Base-by-base conservation (phyloP, 169 alveolate genomes). In the Eimeria sp. region DNA sequence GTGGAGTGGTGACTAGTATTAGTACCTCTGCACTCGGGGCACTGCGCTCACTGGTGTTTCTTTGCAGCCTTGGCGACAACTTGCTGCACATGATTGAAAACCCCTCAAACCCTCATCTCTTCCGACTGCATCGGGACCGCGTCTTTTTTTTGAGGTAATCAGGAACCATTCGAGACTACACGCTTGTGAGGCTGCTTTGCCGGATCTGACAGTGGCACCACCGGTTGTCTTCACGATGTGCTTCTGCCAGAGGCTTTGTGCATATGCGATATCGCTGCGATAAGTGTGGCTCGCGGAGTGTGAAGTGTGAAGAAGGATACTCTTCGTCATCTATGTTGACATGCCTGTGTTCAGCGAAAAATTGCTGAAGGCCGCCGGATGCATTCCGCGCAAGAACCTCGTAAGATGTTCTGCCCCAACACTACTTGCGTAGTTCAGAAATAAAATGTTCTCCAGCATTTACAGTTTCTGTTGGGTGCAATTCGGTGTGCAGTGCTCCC, bases 71-170 rank as follows among this genome's bases (percentile, higher is more conserved):
- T n/a, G 99, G 99, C 0, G 91, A 97, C 78, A 98, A 98, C 94
- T 97, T 98, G 62, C 97, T 98, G 90, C 98, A 97, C 95, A 91
- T 98, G 97, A 97, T 98, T 64, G 98, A 98, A 56, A 97, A 98
- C 85, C 98, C 97, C 80, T 98, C 98, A 87, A 98, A 97, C 74
- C 98, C 98, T 68, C 97, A 96, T 95, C 99, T 98, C 52, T 98
- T 98, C 97, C 95, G 99, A 77, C 96, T 98, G 66, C 98, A 98
- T 87, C 97, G 97, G 49, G 98, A 98, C 88, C 97, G 98, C 95
- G 99, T 98, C 72, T 98, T 97, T 97, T 98, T 98, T 96, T 89
- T 98, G 97, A 97, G 98, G 96, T 95, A 66, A 37, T 95, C 64
- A 30, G 27, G 54, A n/a, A 37, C 83, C 58, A 20, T 40, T 37